These are phyloP conservation scores for Coniochaeta hoffmannii DNA, from an alignment of 2,329 filamentous ascomycete species.

Conservation along the genomic window DNA sequence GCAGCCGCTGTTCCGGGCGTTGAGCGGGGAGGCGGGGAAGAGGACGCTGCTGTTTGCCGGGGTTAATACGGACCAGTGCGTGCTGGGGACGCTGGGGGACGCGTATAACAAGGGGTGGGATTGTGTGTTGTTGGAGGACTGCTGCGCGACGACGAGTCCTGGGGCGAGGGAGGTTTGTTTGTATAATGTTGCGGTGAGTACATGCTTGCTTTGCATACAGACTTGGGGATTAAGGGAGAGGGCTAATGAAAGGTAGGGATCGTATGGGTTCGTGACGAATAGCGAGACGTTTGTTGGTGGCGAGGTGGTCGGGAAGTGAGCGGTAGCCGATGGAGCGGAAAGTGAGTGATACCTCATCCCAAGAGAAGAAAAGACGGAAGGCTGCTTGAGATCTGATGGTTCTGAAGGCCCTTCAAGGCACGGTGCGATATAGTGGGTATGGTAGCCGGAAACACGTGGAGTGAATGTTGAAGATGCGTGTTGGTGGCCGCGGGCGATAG, in stretches of 20 bases:
- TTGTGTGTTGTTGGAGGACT: conserved; percentile 47
- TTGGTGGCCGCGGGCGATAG: too few species aligned
- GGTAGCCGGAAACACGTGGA: background rate
- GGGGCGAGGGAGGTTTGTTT: conserved; percentile 26
- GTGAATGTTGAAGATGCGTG: background rate
- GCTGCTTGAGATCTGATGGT: background rate
- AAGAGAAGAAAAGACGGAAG: background rate
- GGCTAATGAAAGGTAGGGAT: background rate
- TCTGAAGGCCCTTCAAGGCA: background rate
- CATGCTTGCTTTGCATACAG: background rate
- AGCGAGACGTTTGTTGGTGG: background rate
- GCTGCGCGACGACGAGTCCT: conserved; percentile 40
- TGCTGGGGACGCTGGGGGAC: conserved; percentile 47
- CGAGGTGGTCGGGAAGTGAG: background rate
- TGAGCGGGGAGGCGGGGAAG: conserved; percentile 28
- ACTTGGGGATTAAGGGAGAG: background rate
- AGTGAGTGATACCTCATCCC: too few species aligned
- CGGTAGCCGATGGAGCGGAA: too few species aligned
- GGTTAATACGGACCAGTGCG: conserved; percentile 56
- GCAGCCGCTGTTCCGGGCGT: conserved; percentile 32
- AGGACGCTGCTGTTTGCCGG: conserved; percentile 48
- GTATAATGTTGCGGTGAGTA: conserved; percentile 28
- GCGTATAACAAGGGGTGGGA: conserved; percentile 49
- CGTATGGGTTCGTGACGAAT: background rate
- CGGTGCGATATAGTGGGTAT: too few species aligned